Conservation (phyloP, 129 eudicot genomes). For the Helichrysum umbraculigerum region DNA sequence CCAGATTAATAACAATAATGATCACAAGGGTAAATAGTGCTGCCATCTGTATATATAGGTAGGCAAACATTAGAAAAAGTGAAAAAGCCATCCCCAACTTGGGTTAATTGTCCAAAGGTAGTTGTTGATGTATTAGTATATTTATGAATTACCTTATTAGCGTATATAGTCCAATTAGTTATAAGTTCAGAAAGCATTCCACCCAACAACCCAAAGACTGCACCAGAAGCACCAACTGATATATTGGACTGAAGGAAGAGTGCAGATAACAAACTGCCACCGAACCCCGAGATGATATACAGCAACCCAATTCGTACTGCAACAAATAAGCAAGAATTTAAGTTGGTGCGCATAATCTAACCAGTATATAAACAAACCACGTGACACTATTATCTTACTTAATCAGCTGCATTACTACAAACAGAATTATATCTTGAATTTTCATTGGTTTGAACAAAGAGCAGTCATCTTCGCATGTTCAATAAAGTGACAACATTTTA, state of each 20-base stretch:
- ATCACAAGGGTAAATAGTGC: slow-evolving; percentile 68
- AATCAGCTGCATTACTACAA: no score
- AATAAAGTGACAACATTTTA: background rate
- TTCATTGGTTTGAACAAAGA: background rate
- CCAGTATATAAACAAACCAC: no score
- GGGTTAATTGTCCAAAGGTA: background rate
- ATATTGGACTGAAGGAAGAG: slow-evolving; percentile 75
- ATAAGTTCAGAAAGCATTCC: slow-evolving; percentile 93
- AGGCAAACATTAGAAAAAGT: background rate
- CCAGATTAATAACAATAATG: slow-evolving; percentile 71
- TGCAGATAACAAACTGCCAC: slow-evolving; percentile 88
- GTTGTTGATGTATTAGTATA: slow-evolving; percentile 5
- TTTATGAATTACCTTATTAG: slow-evolving; percentile 65
- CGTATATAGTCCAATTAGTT: slow-evolving; percentile 84
- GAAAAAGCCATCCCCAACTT: background rate
- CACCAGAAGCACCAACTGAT: slow-evolving; percentile 99
- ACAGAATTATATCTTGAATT: no score
- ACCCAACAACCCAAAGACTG: slow-evolving; percentile 86
- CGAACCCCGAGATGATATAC: slow-evolving; percentile 77
- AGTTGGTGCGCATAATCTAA: background rate
- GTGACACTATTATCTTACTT: no score
- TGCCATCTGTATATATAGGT: slow-evolving; percentile 47
- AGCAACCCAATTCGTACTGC: slow-evolving; percentile 83
- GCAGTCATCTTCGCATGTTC: background rate
- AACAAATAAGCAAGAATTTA: slow-evolving; percentile 7